Evolutionary conservation across 2,329 filamentous ascomycete species (phyloP), one percentile per base, ranked within the genome.

Genomic region (Moelleriella libera): DNA sequence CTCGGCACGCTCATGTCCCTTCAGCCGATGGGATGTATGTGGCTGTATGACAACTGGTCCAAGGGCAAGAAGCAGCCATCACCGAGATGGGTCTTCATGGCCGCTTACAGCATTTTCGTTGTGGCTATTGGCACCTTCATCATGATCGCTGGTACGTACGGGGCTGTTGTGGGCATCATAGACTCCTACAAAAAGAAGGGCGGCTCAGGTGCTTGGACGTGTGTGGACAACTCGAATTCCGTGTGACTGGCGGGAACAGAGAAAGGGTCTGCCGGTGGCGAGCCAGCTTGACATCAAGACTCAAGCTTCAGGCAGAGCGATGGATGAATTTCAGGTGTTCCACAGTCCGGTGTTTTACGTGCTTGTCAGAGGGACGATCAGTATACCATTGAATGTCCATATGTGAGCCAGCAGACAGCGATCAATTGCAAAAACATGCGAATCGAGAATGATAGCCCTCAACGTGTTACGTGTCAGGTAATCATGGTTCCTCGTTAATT

Each of bases 101-200:
- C 51, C 45, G 49, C 51, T 34, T 46, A 50, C 2, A 46, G 44
- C 41, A 14, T 40, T 7, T 46, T 46, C 11, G 45, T 49, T 4
- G 41, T 49, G 5, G 44, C 46, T 8, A 21, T 31, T 5, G 57
- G 56, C 5, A 53, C 53, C 0, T 72, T 71, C 49, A 50, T 70
- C 7, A 70, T 65, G 59, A 53, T 71, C 43, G 64, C 59, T 4
- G 69, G 68, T 1, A 70, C 68, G 0, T 72, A 71, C 45, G 68
- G 67, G 0, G 67, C 67, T 0, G 54, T 72, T 5, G 56, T 67
- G 6, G 58, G 54, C 4, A 56, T 57, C 34, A 61, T 54, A 6
- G 57, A 64, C 6, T 56, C 57, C 1, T 67, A 70, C 47, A 55
- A 57, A n/a, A 50, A 51, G 5, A 54, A 55, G 4, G 63, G 61